Percentiles rank a stretch among this genome's conserved stretches.
phyloP scores from a whole-genome alignment of 495 filamentous ascomycete species.

The Daldinia bambusicola region DNA sequence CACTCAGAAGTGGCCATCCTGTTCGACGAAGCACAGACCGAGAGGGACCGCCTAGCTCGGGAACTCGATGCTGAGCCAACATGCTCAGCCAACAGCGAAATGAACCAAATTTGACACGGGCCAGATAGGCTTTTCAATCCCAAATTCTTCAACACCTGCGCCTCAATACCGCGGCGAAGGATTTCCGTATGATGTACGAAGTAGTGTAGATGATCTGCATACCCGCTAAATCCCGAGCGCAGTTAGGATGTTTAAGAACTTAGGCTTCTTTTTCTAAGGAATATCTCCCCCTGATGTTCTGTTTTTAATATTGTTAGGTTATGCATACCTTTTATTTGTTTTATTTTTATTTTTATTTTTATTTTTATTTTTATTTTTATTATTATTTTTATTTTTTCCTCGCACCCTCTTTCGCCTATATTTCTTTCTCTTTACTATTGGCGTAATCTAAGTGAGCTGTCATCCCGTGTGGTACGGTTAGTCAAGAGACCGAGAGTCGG shows the following conservation, averaged over 20 bases:
- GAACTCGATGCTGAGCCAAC: conserved; percentile 40
- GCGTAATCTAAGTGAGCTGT: neutral
- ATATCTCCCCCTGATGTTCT: neutral
- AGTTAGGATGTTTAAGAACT: neutral
- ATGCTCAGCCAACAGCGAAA: conserved; percentile 26
- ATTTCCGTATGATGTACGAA: neutral
- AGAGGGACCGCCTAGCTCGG: conserved; percentile 39
- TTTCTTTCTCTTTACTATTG: neutral
- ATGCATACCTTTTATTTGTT: neutral
- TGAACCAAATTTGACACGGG: conserved; percentile 14
- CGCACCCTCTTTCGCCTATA: neutral
- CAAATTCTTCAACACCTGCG: neutral
- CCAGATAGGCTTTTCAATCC: neutral
- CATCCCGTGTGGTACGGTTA: conserved; percentile 5
- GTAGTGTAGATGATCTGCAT: neutral
- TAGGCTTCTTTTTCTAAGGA: neutral
- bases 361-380: no score
- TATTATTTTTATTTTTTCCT: no score
- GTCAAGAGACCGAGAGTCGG: conserved; percentile 13
- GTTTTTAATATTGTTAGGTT: neutral
- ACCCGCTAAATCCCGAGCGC: neutral
- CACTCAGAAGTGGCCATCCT: conserved; percentile 44
- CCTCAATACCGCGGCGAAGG: neutral
- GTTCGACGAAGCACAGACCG: conserved; percentile 42
- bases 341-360: no score